Conservation (phyloP, 768 basidiomycete genomes). For the Tubosaeta sp. region DNA sequence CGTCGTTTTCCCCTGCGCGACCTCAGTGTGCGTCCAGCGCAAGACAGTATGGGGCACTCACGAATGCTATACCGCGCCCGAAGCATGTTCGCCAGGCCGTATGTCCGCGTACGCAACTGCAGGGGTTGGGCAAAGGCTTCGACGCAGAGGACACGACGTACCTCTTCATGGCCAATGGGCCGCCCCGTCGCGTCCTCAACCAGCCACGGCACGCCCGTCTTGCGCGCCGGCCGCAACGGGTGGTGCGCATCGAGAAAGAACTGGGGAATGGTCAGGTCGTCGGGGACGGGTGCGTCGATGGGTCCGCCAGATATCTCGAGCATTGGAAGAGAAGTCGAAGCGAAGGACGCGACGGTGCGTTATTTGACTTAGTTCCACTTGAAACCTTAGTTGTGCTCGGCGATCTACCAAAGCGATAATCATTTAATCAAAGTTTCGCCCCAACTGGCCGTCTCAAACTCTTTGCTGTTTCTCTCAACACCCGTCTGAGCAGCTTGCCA, state of each 20-base stretch:
- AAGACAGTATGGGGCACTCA: constrained; percentile 22
- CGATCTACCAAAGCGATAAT: neutral
- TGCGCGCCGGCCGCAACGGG: constrained; percentile 43
- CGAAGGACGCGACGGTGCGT: neutral
- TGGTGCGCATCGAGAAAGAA: constrained; percentile 52
- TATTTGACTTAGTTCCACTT: neutral
- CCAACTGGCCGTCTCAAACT: constrained; percentile 9
- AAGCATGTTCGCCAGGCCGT: constrained; percentile 52
- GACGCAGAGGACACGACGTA: constrained; percentile 19
- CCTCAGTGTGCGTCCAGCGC: neutral
- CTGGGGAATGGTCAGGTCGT: constrained; percentile 61
- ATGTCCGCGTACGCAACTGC: constrained; percentile 42
- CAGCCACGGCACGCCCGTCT: constrained; percentile 47
- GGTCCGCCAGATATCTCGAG: constrained; percentile 25
- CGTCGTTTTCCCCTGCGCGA: constrained; percentile 42
- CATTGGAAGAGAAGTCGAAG: neutral
- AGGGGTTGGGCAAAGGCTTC: neutral
- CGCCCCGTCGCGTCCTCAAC: constrained; percentile 54
- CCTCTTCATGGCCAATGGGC: constrained; percentile 44
- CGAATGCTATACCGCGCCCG: constrained; percentile 46
- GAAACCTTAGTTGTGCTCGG: no score
- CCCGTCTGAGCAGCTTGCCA: constrained; percentile 59
- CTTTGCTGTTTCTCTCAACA: constrained; percentile 50
- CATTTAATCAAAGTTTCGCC: constrained; percentile 27
- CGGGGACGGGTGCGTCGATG: constrained; percentile 45